Evolutionary conservation across 495 filamentous ascomycete species (phyloP).

Genomic region (Penicillium silybi): DNA sequence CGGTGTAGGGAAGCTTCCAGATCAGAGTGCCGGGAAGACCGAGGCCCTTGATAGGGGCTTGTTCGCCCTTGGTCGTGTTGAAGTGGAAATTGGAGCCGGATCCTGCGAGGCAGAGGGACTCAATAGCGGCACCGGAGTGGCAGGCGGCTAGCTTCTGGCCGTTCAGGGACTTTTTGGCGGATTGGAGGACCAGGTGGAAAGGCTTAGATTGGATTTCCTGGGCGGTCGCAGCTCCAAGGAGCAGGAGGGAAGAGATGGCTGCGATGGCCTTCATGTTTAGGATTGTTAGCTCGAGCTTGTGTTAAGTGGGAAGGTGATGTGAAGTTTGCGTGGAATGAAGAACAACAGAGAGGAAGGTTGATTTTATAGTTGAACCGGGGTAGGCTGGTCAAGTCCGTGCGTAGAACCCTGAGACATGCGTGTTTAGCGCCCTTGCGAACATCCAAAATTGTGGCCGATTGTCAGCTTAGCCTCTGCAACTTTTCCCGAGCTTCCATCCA

Average conservation of each 20-base stretch:
- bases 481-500: neutral
- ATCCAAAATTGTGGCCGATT: slow-evolving; percentile 10
- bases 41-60: slow-evolving; percentile 4
- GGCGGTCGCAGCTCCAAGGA: slow-evolving; percentile 8
- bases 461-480: slow-evolving; percentile 4
- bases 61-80: slow-evolving; percentile 26
- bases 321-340: neutral
- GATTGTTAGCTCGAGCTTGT: neutral
- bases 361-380: slow-evolving; percentile 1
- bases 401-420: slow-evolving; percentile 7
- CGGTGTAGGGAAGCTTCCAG: slow-evolving; percentile 7
- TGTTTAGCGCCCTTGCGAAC: slow-evolving; percentile 2
- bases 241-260: slow-evolving; percentile 5
- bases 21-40: slow-evolving; percentile 2
- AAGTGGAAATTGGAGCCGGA: slow-evolving; percentile 41
- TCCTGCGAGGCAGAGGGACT: slow-evolving; percentile 46
- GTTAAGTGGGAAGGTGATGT: neutral
- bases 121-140: slow-evolving; percentile 53
- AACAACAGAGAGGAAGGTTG: neutral
- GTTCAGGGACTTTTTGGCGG: slow-evolving; percentile 27
- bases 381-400: neutral
- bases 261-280: slow-evolving; percentile 9
- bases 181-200: slow-evolving; percentile 22
- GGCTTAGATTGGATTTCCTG: slow-evolving; percentile 24
- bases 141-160: slow-evolving; percentile 43